Base-by-base conservation (phyloP, 768 basidiomycete genomes). In the Sarcomyxa edulis region DNA sequence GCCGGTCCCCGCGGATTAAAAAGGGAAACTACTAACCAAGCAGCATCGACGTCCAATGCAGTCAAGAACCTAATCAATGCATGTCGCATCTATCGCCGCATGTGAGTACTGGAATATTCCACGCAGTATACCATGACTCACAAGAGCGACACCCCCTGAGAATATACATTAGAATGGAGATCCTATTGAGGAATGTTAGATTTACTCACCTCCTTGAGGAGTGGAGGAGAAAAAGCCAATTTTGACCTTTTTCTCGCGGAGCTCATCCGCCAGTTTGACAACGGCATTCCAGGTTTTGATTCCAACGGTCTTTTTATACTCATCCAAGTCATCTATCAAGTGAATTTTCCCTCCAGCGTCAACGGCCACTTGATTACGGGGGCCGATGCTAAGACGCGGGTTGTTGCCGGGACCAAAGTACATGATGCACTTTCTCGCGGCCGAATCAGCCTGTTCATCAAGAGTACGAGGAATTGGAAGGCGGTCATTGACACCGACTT, bases 211-310 rank as follows among this genome's bases (percentile, higher is more conserved):
- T 70, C 93, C 93, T 66, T 95, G 91, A 8, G 93, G 93, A 5
- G 94, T 97, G 7, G 90, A 92, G 20, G 87, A 91, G 65, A 95
- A 95, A 75, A 95, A 95, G 16, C 83, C 84, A 47, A 95, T 87
- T 61, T 87, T 90, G 56, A 89, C 67, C 46, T 92, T 84, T 64
- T 85, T 89, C 59, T 85, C 80, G 40, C 82, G 80, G 29, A 96
- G 72, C 53, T 92, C 90, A 35, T 85, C 79, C 4, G 87, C 84
- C 32, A 92, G 81, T 51, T 85, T 84, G 55, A 64, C 70, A 43
- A 94, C 86, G 0, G 86, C 74, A 47, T 80, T 82, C 89, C 88
- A 94, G 3, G 88, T 84, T 39, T 72, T 74, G 40, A 70, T 46
- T 41, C 82, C 70, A 42, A 89, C 88, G 3, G 82, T 81, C 50